Evolutionary conservation across 257 asterid genomes (phyloP), one percentile per base, ranked within the genome.

Genomic region (Jacaranda copaia): DNA sequence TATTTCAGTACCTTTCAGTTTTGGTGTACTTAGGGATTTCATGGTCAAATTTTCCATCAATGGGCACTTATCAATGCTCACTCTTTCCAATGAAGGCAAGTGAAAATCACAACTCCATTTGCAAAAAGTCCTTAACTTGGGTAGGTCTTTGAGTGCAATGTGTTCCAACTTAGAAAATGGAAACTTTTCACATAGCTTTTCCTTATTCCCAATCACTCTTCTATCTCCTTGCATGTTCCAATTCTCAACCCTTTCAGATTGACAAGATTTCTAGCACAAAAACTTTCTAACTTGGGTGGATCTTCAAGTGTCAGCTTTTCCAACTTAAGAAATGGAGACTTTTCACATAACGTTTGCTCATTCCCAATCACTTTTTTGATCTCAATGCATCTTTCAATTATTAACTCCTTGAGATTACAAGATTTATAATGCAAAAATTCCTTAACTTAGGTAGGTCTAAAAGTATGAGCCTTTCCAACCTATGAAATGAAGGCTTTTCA

Each of bases 151-250:
- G 7, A 68, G 48, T 8, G 32, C 11, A 15, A 76, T 39, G 4
- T 8, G 8, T 72, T 72, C 55, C 49, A 72, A 46, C 3, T 52
- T 18, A 9, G 82, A 74, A 53, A 78, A 78, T 7, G 43, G 7
- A 38, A 62, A 25, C 5, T 20, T 6, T 18, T n/a, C 45, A 4
- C 35, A 1, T 12, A 42, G 4, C 3, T 38, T 6, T 18, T 55
- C 61, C 10, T 79, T 71, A 1, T 79, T 45, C 15, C n/a, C 70
- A 6, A 79, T 74, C 57, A 68, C 74, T 48, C 67, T 10, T n/a
- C 49, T 68, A 73, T 73, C 52, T 32, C 62, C 18, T 9, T 8
- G 40, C 76, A 79, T 2, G n/a, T 11, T 8, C 12, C 0, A 25
- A 73, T 39, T 18, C 6, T 18, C 19, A 79, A 15, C 6, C 16